Evolutionary conservation across 2,329 filamentous ascomycete genomes (phyloP).

Genomic region (Pestalotiopsis sp.): DNA sequence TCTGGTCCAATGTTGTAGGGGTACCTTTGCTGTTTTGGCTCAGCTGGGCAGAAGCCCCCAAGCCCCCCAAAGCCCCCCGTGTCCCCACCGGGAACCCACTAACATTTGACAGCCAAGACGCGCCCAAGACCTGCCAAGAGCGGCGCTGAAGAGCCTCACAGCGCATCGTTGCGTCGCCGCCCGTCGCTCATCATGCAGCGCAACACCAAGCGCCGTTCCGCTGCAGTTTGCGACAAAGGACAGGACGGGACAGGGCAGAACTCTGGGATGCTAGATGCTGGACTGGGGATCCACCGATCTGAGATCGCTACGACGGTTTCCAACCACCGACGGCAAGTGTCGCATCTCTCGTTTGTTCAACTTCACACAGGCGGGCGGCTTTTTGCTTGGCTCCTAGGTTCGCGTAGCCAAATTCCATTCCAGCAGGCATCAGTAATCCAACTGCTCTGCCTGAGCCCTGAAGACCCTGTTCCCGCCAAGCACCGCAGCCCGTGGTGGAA

Average conservation of each 20-base stretch:
- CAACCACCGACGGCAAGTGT: background rate
- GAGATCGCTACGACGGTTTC: background rate
- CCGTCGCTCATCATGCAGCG: background rate
- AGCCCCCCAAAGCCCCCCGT: background rate
- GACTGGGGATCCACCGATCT: background rate
- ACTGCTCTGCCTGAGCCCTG: too few relatives aligned
- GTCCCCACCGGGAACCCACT: slow-evolving; percentile 9
- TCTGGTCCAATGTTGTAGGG: background rate
- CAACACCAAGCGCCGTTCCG: background rate
- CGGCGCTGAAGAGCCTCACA: slow-evolving; percentile 8
- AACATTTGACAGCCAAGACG: slow-evolving; percentile 9
- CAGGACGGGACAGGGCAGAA: too few relatives aligned
- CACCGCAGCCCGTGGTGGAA: background rate
- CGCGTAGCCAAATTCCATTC: too few relatives aligned
- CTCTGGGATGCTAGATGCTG: too few relatives aligned
- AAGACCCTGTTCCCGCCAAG: background rate
- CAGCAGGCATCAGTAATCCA: background rate
- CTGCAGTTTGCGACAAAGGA: background rate
- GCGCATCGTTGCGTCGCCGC: background rate
- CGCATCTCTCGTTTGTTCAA: too few relatives aligned
- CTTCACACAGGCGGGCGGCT: too few relatives aligned
- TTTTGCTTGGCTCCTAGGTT: too few relatives aligned
- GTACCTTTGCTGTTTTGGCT: background rate
- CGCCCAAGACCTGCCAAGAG: slow-evolving; percentile 11
- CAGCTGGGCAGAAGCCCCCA: background rate